Conservation (phyloP, 768 basidiomycete species). For the Psilocybe sp. region DNA sequence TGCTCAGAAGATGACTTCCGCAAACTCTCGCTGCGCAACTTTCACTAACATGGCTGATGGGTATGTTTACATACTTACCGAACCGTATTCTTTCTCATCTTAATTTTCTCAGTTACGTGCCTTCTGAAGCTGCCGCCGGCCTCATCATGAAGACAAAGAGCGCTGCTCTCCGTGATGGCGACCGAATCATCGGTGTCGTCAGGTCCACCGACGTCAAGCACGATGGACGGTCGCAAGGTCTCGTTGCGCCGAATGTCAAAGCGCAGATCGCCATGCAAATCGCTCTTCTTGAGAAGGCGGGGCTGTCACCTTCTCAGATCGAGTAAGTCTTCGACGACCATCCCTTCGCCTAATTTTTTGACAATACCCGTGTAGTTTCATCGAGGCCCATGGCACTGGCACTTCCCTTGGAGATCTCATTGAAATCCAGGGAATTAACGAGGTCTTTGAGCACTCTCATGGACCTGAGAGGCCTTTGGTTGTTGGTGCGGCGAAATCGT, state of each 20-base stretch:
- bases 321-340: constrained; percentile 22
- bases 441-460: constrained; percentile 30
- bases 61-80: constrained; percentile 11
- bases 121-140: constrained; percentile 32
- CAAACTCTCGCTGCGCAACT: constrained; percentile 31
- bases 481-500: constrained; percentile 31
- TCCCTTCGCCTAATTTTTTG: neutral
- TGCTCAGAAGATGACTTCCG: constrained; percentile 31
- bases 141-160: constrained; percentile 31
- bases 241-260: constrained; percentile 30
- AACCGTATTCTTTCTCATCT: neutral
- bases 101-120: constrained; percentile 26
- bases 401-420: constrained; percentile 32
- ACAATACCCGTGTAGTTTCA: constrained; percentile 20
- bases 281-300: constrained; percentile 25
- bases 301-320: constrained; percentile 25
- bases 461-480: constrained; percentile 25
- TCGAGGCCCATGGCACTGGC: constrained; percentile 36
- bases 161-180: constrained; percentile 31
- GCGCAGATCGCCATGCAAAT: constrained; percentile 31
- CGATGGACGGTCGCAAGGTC: constrained; percentile 33
- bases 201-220: constrained; percentile 28
- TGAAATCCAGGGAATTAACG: constrained; percentile 34
- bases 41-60: constrained; percentile 32
- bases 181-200: constrained; percentile 29